phyloP scores from a whole-genome alignment of 2,329 filamentous ascomycete genomes.

The Ramularia endophylla region DNA sequence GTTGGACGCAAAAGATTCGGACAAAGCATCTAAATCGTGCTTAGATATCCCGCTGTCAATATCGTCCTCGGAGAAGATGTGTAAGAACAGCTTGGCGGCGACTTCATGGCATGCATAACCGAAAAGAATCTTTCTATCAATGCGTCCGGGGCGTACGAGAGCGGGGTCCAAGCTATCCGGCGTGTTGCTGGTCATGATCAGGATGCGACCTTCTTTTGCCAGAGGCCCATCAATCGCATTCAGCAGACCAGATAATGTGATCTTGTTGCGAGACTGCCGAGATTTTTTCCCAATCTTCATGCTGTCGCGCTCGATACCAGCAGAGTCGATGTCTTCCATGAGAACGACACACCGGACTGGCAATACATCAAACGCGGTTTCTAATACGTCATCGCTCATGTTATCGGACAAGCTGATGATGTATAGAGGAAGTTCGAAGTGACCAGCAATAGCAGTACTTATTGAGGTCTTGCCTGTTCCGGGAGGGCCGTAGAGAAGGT shows the following conservation, averaged over 20 bases:
- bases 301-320: constrained; percentile 83
- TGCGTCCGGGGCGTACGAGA: constrained; percentile 63
- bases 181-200: constrained; percentile 76
- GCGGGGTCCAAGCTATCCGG: constrained; percentile 67
- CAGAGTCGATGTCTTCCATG: constrained; percentile 94
- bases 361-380: constrained; percentile 96
- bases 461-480: constrained; percentile 97
- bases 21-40: constrained; percentile 32
- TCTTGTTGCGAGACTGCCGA: neutral
- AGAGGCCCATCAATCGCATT: constrained; percentile 78
- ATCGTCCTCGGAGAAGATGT: constrained; percentile 28
- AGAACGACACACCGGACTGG: constrained; percentile 98
- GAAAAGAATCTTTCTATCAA: constrained; percentile 62
- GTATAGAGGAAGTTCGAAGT: constrained; percentile 95
- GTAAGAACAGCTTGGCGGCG: constrained; percentile 34
- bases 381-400: constrained; percentile 93
- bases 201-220: constrained; percentile 66
- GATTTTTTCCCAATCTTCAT: neutral
- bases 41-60: neutral
- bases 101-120: constrained; percentile 36
- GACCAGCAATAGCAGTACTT: constrained; percentile 88
- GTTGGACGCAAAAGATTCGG: constrained; percentile 37
- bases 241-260: constrained; percentile 69
- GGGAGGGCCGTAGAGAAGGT: constrained; percentile 92
- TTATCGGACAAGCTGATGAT: constrained; percentile 93